These are phyloP conservation scores for Ambrosia trifida DNA, from an alignment of 129 eudicot genomes.

Conservation along the genomic window DNA sequence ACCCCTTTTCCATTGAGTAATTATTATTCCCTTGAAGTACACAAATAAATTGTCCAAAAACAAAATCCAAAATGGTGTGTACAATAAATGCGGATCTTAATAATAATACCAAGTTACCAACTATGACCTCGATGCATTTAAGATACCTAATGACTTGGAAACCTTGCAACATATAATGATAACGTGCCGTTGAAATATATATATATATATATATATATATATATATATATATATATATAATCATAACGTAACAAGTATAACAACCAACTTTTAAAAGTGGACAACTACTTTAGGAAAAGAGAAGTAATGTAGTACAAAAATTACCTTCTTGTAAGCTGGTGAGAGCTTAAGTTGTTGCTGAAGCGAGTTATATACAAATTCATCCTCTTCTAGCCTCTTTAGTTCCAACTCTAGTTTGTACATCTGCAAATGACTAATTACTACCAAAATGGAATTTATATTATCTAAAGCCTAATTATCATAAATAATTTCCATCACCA, in stretches of 20 bases:
- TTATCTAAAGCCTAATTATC: not conserved
- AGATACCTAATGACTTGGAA: not conserved
- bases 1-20: not conserved
- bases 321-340: constrained; percentile 75
- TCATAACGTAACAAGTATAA: not conserved
- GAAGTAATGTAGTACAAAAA: not conserved
- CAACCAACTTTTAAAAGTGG: not conserved
- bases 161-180: not conserved
- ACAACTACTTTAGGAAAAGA: not conserved
- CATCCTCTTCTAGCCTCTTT: constrained; percentile 81
- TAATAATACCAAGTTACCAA: not conserved
- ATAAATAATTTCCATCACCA: constrained; percentile 16
- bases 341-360: constrained; percentile 82
- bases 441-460: constrained; percentile 20
- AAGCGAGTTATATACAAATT: constrained; percentile 77
- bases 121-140: not conserved
- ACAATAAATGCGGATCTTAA: not conserved
- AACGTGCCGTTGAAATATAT: too few species aligned
- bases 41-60: not conserved
- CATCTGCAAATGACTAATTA: constrained; percentile 42
- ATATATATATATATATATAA: too few species aligned
- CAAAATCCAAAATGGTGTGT: not conserved
- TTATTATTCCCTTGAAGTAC: too few species aligned
- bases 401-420: constrained; percentile 76
- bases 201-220: too few species aligned